Base-by-base conservation (phyloP, 495 filamentous ascomycete species). In the Daldinia loculata region DNA sequence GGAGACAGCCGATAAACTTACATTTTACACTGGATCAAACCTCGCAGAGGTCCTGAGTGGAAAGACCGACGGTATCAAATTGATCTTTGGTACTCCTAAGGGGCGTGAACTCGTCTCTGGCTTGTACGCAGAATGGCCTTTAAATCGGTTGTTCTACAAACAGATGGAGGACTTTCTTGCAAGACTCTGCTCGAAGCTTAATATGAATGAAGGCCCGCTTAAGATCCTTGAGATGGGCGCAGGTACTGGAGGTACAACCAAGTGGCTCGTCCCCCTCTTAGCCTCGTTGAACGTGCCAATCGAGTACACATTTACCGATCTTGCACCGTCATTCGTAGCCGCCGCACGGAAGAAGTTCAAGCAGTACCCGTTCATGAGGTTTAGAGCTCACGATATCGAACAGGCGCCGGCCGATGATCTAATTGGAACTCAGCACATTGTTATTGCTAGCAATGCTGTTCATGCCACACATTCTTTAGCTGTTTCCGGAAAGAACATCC, bases 281-380 rank as follows among this genome's bases (percentile, higher is more conserved):
- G 78, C 81, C 2, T 67, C 71, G 0, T 72, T 82, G 2, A 70
- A 70, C 9, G 60, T 83, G 2, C 75, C 80, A 1, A 76, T 88
- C 2, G 77, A 84, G 45, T 89, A 87, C 43, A 86, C 81, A 0
- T 84, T 87, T 65, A 84, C 81, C 0, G 84, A 87, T 48, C 55
- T 85, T 4, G 80, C 79, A 0, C 50, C 77, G 1, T 79, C 80
- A 0, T 74, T 87, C 1, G 81, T 86, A 0, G 66, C 78, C 0
- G 52, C 58, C 1, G 81, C 78, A 1, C 73, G 71, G 30, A 72
- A 72, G n/a, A 77, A 69, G 7, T 83, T 81, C 55, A 70, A 66
- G n/a, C 26, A 59, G 8, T 74, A 77, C 38, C 30, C 59, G 2
- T 78, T 72, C 52, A 83, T 86, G 80, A 59, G 74, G 3, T 87